Base-by-base conservation (phyloP, 352 stramenopile genomes). In the Salisapilia sapeloensis region DNA sequence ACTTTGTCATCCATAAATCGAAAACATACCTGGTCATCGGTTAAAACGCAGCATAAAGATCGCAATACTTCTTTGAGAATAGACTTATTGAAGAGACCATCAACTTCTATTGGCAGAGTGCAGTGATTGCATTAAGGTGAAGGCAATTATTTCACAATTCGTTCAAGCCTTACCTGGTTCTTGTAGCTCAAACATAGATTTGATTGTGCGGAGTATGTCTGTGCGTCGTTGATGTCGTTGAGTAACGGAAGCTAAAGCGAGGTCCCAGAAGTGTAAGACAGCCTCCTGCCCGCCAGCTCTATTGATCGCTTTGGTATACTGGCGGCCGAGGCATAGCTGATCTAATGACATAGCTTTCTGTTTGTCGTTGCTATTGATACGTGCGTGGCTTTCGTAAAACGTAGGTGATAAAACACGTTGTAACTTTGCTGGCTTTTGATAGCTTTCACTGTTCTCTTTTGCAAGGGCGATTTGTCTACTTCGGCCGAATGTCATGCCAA, bases 151-250 rank as follows among this genome's bases (percentile, higher is more conserved):
- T n/a, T n/a, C n/a, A n/a, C n/a, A n/a, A n/a, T n/a, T n/a, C n/a
- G n/a, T n/a, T n/a, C n/a, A n/a, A n/a, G n/a, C n/a, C n/a, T n/a
- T n/a, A n/a, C 54, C 38, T 10, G 35, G 40, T 15, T 75, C 62
- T 21, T 59, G 59, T 24, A 67, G 72, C 37, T 76, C 60, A 32
- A 79, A 76, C 37, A 50, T 72, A 29, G 60, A 52, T 14, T 64
- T 64, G 20, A 76, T 41, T 4, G 47, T 33, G 40, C 74, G 58
- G 16, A 76, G 24, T 2, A 74, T 32, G 20, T 71, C 60, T 2
- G 57, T 74, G 18, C 57, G 57, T 33, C 56, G 64, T 12, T 42
- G 31, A 23, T 62, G 42, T 18, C 63, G 47, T 30, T 66, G 56
- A 14, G 42, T 55, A 28, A 78, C 39, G 10, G 56, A 62, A 14